Evolutionary conservation across 768 basidiomycete genomes (phyloP).

Genomic region (Wakefieldia striispora): DNA sequence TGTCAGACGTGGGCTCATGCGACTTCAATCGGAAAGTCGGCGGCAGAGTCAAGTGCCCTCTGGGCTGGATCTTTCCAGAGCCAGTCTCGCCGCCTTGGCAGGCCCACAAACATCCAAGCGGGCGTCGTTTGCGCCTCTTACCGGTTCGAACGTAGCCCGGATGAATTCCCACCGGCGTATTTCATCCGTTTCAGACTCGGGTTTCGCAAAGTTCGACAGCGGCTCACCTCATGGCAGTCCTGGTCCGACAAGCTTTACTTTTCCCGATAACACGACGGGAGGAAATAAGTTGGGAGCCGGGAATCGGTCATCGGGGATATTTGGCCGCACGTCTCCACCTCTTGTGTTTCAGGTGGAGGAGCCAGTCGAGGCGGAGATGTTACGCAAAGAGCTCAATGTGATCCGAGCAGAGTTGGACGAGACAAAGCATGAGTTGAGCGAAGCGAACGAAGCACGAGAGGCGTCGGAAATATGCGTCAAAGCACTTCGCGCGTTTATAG

Average conservation of each 20-base stretch:
- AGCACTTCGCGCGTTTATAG: conserved; percentile 80
- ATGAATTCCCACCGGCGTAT: conserved; percentile 62
- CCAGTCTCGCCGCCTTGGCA: conserved; percentile 36
- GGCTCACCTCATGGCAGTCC: conserved; percentile 31
- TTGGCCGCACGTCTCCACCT: conserved; percentile 49
- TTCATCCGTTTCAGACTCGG: conserved; percentile 72
- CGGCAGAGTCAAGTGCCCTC: conserved; percentile 53
- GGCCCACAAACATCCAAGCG: conserved; percentile 61
- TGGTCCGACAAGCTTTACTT: conserved; percentile 35
- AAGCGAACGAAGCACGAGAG: conserved; percentile 79
- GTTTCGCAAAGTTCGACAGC: conserved; percentile 34
- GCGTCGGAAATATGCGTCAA: conserved; percentile 85
- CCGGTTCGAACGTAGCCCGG: conserved; percentile 48
- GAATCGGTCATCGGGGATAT: conserved; percentile 47
- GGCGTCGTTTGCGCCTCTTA: conserved; percentile 73
- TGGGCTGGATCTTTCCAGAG: conserved; percentile 56
- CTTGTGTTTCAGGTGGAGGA: conserved; percentile 33
- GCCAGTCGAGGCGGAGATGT: conserved; percentile 48
- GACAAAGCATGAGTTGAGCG: conserved; percentile 63
- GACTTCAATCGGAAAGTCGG: conserved; percentile 74
- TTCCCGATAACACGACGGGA: conserved; percentile 30
- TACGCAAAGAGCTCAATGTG: conserved; percentile 57
- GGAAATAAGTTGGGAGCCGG: conserved; percentile 23
- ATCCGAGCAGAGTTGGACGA: conserved; percentile 62
- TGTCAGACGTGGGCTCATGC: conserved; percentile 78